These are phyloP conservation scores for Penicillium atrosanguineum DNA, from an alignment of 495 filamentous ascomycete genomes.

Conservation along the genomic window DNA sequence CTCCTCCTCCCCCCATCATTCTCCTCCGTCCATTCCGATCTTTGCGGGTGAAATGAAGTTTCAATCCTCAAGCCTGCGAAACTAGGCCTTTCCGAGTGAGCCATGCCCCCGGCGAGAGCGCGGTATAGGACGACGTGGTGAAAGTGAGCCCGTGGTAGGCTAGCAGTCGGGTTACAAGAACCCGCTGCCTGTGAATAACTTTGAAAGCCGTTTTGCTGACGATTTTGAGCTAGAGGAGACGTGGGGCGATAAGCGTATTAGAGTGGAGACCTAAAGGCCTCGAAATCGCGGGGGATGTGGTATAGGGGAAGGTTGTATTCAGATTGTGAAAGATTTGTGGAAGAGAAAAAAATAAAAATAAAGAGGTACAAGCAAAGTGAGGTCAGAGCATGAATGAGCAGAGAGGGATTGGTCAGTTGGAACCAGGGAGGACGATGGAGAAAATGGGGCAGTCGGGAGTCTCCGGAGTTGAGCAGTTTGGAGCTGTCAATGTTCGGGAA, in stretches of 20 bases:
- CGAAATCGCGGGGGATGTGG: conserved; percentile 5
- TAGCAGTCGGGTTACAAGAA: conserved; percentile 26
- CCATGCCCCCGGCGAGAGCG: conserved; percentile 40
- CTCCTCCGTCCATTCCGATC: conserved; percentile 26
- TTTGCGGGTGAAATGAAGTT: conserved; percentile 36
- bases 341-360: conserved; percentile 1
- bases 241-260: conserved; percentile 25
- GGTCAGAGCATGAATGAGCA: conserved; percentile 13
- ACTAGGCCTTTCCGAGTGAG: conserved; percentile 35
- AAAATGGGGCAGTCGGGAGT: neutral
- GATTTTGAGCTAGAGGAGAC: conserved; percentile 9
- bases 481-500: conserved; percentile 12
- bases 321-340: neutral
- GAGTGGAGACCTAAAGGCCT: conserved; percentile 14
- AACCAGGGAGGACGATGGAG: conserved; percentile 4
- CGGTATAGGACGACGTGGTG: conserved; percentile 11
- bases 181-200: conserved; percentile 15
- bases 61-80: conserved; percentile 44
- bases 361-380: conserved; percentile 10
- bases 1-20: conserved; percentile 23
- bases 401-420: conserved; percentile 19
- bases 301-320: neutral
- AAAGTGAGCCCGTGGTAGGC: conserved; percentile 15
- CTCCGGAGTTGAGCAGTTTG: conserved; percentile 1
- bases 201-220: conserved; percentile 6